Evolutionary conservation across 495 filamentous ascomycete genomes (phyloP).

Genomic region (Xylaria palmicola): DNA sequence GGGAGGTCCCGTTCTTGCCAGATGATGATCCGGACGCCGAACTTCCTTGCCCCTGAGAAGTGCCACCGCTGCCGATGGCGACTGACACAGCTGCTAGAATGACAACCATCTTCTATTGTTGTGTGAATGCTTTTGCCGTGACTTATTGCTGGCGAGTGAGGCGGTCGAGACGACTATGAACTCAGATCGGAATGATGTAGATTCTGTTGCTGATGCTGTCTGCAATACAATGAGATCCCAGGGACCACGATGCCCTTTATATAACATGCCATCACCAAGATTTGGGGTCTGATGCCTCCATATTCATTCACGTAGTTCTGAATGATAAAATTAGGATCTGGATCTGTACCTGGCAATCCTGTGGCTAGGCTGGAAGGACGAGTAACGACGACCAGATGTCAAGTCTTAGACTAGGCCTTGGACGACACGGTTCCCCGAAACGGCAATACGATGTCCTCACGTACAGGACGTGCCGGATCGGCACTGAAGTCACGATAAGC

Average conservation of each 20-base stretch:
- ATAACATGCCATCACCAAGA: neutral
- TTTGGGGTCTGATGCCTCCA: neutral
- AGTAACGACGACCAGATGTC: neutral
- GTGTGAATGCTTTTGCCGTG: neutral
- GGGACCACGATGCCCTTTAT: neutral
- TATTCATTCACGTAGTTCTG: neutral
- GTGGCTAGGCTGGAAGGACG: neutral
- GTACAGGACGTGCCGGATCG: too few relatives aligned
- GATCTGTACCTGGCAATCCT: neutral
- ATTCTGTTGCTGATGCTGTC: neutral
- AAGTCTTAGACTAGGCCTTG: neutral
- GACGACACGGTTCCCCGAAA: neutral
- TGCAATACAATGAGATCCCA: neutral
- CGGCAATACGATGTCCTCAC: neutral
- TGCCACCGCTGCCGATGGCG: neutral
- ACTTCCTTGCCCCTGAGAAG: slow-evolving; percentile 4
- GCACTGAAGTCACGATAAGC: neutral
- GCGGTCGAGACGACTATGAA: neutral
- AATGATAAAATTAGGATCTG: neutral
- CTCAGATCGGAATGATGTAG: neutral
- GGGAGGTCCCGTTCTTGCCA: neutral
- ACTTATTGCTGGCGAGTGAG: neutral
- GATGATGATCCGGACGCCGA: neutral
- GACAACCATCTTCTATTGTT: slow-evolving; percentile 4
- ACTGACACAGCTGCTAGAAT: slow-evolving; percentile 12